Percentiles rank a stretch among this genome's conserved stretches.
phyloP scores from a whole-genome alignment of 2,329 filamentous ascomycete genomes.

The Sporothrix globosa region DNA sequence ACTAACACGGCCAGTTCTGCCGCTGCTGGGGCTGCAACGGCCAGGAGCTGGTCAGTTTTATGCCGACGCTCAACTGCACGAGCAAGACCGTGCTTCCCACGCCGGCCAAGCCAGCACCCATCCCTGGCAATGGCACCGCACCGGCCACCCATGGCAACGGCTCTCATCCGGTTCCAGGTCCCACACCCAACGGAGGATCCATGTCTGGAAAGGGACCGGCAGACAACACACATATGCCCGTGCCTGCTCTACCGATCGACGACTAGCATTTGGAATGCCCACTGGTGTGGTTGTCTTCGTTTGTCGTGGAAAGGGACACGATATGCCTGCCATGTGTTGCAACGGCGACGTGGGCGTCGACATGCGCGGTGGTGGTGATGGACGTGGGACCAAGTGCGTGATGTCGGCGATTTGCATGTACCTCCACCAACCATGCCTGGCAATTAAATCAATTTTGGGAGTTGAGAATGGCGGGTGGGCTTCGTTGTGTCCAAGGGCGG shows the following conservation, averaged over 20 bases:
- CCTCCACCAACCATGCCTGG: not conserved
- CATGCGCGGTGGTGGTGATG: not conserved
- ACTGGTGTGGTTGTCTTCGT: too few species aligned
- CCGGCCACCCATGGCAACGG: not conserved
- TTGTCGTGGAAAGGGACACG: too few species aligned
- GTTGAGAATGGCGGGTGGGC: too few species aligned
- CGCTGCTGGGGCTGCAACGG: constrained; percentile 31
- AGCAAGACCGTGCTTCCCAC: constrained; percentile 12
- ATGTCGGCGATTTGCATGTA: too few species aligned
- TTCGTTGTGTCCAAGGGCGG: too few species aligned
- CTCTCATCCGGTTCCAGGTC: not conserved
- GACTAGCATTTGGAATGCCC: not conserved
- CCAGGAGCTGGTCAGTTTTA: constrained; percentile 23
- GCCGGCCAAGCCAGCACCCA: not conserved
- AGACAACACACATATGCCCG: not conserved
- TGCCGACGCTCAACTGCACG: constrained; percentile 29
- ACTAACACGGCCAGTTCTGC: constrained; percentile 23
- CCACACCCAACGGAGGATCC: too few species aligned
- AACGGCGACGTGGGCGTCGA: not conserved
- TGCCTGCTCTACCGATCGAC: not conserved
- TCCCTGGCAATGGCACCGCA: not conserved
- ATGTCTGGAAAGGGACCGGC: not conserved
- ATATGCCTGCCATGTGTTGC: too few species aligned
- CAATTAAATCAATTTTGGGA: too few species aligned
- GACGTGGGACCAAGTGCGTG: not conserved